Conservation (phyloP, 176 grass and related monocot species). For the Ensete glaucum region DNA sequence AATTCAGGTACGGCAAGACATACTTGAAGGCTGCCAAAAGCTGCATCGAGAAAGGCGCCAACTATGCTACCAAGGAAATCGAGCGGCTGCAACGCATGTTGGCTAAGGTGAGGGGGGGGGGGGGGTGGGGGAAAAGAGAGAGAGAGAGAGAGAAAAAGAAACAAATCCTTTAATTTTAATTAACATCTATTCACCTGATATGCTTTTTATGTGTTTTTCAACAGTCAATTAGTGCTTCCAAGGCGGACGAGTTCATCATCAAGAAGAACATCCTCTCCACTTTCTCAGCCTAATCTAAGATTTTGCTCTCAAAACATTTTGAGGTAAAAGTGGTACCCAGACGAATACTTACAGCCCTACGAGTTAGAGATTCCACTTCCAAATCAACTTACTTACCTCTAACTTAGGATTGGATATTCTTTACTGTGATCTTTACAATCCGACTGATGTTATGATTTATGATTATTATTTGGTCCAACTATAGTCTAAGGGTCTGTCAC, state of each 20-base stretch:
- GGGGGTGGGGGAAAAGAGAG: too few relatives aligned
- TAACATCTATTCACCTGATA: background rate
- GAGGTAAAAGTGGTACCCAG: background rate
- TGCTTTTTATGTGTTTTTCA: conserved; percentile 11
- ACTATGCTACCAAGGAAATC: conserved; percentile 75
- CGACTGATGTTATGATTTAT: too few relatives aligned
- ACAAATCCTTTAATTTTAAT: too few relatives aligned
- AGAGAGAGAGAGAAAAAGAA: too few relatives aligned
- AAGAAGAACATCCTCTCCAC: conserved; percentile 93
- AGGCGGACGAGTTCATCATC: conserved; percentile 84
- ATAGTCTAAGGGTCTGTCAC: too few relatives aligned
- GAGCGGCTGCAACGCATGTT: conserved; percentile 77
- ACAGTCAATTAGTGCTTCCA: conserved; percentile 70
- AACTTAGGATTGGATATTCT: background rate
- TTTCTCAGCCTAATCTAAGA: conserved; percentile 49
- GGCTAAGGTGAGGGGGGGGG: conserved; percentile 57
- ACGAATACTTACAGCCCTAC: background rate
- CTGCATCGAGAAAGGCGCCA: conserved; percentile 49
- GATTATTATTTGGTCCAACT: too few relatives aligned
- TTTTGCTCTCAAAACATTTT: background rate
- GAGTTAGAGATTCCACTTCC: background rate
- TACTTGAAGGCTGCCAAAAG: conserved; percentile 79
- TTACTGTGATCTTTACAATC: background rate
- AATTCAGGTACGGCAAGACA: conserved; percentile 66
- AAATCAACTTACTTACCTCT: background rate